Base-by-base conservation (phyloP, 176 grass and related monocot species). In the Phoenix dactylifera region DNA sequence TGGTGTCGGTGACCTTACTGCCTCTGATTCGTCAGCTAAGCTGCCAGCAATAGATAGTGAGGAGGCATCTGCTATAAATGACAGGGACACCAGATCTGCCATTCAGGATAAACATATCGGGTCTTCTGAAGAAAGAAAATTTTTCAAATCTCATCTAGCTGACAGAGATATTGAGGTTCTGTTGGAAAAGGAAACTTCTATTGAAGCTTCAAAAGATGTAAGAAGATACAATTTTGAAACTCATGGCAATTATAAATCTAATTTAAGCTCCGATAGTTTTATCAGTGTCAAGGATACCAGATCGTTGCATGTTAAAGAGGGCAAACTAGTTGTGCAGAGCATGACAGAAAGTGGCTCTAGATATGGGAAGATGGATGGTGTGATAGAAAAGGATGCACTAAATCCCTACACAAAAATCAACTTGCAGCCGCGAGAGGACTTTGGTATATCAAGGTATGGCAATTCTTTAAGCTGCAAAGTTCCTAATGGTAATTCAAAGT, bases 211-310 rank as follows among this genome's bases (percentile, higher is more conserved):
- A 35, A 60, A 26, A 29, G 58, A 60, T 60, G 26, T 7, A 35
- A 26, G 30, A 60, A 60, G 58, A 17, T n/a, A 60, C 58, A 60
- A 30, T 32, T 3, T 30, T 60, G 58, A 60, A 30, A 26, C 58
- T 60, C 58, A 12, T 60, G 58, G 30, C 30, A 39, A 15, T 39
- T n/a, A 39, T 60, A 60, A 26, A 24, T 39, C 58, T 26, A 24
- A 18, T 60, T 30, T 60, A 35, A 26, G 58, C 25, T 60, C 26
- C 4, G 3, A 24, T 35, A 6, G 25, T 60, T 26, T 3, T 15
- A 28, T 9, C 17, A 18, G 25, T 32, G 1, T 9, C 18, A 18
- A 60, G 58, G n/a, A 56, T 24, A 24, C 54, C 18, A 44, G 35
- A 44, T 12, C 10, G 2, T 44, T 44, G 9, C 35, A 44, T 44